A percentile compares a stretch with the other conserved stretches of the same genome.
Conservation (phyloP, 768 basidiomycete genomes). For the Candolleomyces aberdarensis region DNA sequence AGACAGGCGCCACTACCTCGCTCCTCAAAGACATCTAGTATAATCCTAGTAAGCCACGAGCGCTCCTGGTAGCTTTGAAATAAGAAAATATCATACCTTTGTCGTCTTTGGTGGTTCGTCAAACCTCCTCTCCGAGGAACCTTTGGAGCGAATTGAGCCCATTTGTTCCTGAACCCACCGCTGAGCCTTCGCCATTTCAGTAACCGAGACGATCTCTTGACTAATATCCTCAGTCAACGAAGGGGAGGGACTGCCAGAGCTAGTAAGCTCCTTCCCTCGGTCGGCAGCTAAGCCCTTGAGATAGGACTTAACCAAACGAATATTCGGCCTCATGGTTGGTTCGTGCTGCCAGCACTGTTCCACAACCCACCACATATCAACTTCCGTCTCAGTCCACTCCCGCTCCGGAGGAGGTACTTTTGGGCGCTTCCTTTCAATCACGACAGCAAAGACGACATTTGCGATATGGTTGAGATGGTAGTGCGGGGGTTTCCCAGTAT, state of each 20-base stretch:
- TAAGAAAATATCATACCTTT: too few species aligned
- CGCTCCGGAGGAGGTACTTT: slow-evolving; percentile 10
- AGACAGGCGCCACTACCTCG: too few species aligned
- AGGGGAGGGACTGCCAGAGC: neutral
- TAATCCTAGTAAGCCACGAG: too few species aligned
- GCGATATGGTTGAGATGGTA: neutral
- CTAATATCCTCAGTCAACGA: neutral
- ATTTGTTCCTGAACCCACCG: too few species aligned
- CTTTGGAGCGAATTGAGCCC: too few species aligned
- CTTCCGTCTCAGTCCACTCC: slow-evolving; percentile 14
- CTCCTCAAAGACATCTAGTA: too few species aligned
- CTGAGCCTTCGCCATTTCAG: too few species aligned
- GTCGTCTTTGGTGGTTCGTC: too few species aligned
- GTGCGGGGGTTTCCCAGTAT: neutral
- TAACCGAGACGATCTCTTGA: neutral
- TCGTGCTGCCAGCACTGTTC: slow-evolving; percentile 12
- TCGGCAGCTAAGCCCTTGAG: neutral
- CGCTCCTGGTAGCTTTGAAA: too few species aligned
- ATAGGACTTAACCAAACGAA: slow-evolving; percentile 7
- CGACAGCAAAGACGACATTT: slow-evolving; percentile 10
- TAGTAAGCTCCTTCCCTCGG: neutral
- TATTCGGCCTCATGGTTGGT: slow-evolving; percentile 11
- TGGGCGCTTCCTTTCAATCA: slow-evolving; percentile 1
- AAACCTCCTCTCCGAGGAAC: too few species aligned
- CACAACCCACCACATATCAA: slow-evolving; percentile 15